Evolutionary conservation across 768 basidiomycete genomes (phyloP).

Genomic region (Rhodotorula taiwanensis): DNA sequence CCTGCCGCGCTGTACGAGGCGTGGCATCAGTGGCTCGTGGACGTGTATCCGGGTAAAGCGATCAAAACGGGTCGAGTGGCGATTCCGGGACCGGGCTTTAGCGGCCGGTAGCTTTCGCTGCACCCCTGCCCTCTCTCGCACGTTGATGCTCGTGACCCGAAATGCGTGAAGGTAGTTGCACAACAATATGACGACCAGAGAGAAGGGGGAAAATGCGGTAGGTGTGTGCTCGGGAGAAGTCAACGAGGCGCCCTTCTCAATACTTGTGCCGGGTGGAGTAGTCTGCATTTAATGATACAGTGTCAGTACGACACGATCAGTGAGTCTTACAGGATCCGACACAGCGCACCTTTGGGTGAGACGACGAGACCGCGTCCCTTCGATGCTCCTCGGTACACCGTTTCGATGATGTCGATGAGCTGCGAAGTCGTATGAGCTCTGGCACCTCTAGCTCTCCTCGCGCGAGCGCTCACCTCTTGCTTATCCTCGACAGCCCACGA

Average conservation of each 20-base stretch:
- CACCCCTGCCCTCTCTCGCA: too few species aligned
- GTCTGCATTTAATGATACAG: constrained; percentile 49
- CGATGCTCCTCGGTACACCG: constrained; percentile 93
- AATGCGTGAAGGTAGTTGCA: not conserved
- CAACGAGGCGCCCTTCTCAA: constrained; percentile 44
- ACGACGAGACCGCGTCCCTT: constrained; percentile 94
- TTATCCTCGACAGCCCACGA: constrained; percentile 99
- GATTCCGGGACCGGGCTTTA: not conserved
- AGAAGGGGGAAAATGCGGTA: too few species aligned
- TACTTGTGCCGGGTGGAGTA: constrained; percentile 78
- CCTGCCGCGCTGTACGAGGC: not conserved
- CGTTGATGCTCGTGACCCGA: too few species aligned
- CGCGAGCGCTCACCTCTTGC: constrained; percentile 64
- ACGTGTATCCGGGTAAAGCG: constrained; percentile 8
- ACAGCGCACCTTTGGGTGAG: constrained; percentile 20
- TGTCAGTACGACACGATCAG: not conserved
- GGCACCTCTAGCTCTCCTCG: not conserved
- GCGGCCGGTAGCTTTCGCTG: too few species aligned
- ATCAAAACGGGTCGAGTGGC: not conserved
- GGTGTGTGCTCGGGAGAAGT: too few species aligned
- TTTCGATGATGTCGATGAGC: constrained; percentile 97
- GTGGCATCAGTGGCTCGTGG: not conserved
- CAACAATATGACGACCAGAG: not conserved
- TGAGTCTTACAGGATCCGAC: not conserved
- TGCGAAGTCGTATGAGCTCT: constrained; percentile 42